Conservation (phyloP, 495 filamentous ascomycete genomes). For the Barbatosphaeria neglecta region DNA sequence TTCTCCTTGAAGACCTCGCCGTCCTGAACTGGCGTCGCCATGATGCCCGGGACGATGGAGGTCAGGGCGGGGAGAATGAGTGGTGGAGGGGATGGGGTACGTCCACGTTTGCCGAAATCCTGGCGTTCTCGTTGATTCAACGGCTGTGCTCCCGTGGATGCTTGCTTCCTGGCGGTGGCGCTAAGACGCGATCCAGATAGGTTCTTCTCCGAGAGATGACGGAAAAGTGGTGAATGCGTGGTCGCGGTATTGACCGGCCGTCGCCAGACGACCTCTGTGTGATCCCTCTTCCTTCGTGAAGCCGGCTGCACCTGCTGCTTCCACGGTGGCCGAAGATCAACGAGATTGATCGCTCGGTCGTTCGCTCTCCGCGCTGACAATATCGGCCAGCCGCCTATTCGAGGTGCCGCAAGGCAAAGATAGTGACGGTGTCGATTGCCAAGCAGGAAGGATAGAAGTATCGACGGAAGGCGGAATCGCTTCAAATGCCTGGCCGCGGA, state of each 20-base stretch:
- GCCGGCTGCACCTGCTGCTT: not conserved
- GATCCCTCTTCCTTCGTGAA: not conserved
- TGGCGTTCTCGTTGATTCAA: not conserved
- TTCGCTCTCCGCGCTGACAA: too few species aligned
- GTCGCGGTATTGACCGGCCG: slow-evolving; percentile 36
- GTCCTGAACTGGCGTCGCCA: not conserved
- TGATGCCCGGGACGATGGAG: slow-evolving; percentile 6
- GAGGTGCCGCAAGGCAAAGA: too few species aligned
- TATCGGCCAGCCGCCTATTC: too few species aligned
- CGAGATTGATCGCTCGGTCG: too few species aligned
- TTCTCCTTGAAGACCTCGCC: slow-evolving; percentile 39
- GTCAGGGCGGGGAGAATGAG: not conserved
- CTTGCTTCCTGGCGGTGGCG: slow-evolving; percentile 14
- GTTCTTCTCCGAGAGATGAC: slow-evolving; percentile 28
- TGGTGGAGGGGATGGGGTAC: not conserved
- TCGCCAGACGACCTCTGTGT: not conserved
- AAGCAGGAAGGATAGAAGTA: too few species aligned
- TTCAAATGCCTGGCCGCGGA: too few species aligned
- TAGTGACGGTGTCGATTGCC: too few species aligned
- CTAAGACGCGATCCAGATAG: slow-evolving; percentile 23
- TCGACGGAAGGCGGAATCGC: too few species aligned
- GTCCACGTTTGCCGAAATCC: not conserved
- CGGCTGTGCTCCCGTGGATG: not conserved
- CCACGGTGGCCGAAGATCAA: not conserved
- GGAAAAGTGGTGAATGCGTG: slow-evolving; percentile 55